A percentile compares a stretch with the other conserved stretches of the same genome.
These are phyloP conservation scores for Hypericum androsaemum DNA, from an alignment of 345 rosid genomes.

Conservation along the genomic window DNA sequence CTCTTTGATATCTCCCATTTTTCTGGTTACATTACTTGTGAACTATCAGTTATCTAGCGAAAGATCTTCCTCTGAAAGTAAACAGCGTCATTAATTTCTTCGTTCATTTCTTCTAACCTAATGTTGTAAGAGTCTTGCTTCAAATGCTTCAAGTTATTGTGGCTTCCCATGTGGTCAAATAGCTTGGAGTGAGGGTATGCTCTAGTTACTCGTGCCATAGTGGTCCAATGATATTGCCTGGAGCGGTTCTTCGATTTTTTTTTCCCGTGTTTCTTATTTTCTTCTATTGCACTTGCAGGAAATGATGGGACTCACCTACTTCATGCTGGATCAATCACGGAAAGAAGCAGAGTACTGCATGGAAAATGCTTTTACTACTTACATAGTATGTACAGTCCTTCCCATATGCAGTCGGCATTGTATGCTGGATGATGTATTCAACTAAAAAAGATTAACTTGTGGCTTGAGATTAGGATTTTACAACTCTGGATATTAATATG, in stretches of 20 bases:
- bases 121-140: neutral
- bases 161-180: neutral
- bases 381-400: constrained; percentile 44
- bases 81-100: too few species aligned
- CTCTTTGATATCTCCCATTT: too few species aligned
- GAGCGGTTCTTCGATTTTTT: constrained; percentile 5
- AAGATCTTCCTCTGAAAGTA: too few species aligned
- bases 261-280: constrained; percentile 8
- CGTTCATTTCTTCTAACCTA: too few species aligned
- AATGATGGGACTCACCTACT: constrained; percentile 90
- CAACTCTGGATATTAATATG: neutral
- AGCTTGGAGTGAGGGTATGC: too few species aligned
- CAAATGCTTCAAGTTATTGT: neutral
- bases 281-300: constrained; percentile 46
- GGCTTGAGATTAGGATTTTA: neutral
- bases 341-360: constrained; percentile 94
- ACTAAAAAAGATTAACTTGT: too few species aligned
- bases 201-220: too few species aligned
- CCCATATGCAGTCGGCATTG: too few species aligned
- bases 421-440: too few species aligned
- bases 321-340: constrained; percentile 89
- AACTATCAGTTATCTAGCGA: too few species aligned
- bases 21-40: too few species aligned
- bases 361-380: constrained; percentile 94
- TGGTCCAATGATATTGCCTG: too few species aligned